Evolutionary conservation across 2,329 filamentous ascomycete species (phyloP).

Genomic region (Didymella glomerata): DNA sequence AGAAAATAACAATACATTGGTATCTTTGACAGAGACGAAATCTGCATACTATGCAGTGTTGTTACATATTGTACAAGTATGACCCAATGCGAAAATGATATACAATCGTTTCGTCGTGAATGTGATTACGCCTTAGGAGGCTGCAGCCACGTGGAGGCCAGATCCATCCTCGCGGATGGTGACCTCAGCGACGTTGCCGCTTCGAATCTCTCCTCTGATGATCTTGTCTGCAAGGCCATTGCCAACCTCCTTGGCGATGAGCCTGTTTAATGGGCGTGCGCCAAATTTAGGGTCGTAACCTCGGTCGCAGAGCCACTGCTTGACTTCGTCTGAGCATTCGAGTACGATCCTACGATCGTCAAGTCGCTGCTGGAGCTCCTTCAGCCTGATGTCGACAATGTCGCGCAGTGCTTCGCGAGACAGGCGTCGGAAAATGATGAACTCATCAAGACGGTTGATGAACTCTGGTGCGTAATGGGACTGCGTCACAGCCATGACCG

Average conservation of each 20-base stretch:
- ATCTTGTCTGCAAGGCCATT: slow-evolving; percentile 91
- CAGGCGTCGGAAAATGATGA: slow-evolving; percentile 93
- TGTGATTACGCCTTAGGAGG: slow-evolving; percentile 19
- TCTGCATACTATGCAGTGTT: slow-evolving; percentile 20
- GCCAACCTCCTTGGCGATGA: slow-evolving; percentile 89
- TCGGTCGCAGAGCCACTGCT: slow-evolving; percentile 85
- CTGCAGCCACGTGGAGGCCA: slow-evolving; percentile 38
- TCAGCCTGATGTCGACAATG: slow-evolving; percentile 91
- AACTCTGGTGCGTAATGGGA: slow-evolving; percentile 85
- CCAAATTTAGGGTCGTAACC: slow-evolving; percentile 94
- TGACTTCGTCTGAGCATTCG: slow-evolving; percentile 73
- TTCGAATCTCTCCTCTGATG: slow-evolving; percentile 82
- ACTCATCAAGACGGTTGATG: slow-evolving; percentile 94
- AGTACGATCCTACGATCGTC: slow-evolving; percentile 86
- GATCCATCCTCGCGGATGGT: slow-evolving; percentile 65
- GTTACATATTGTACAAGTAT: slow-evolving; percentile 24
- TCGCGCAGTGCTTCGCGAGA: slow-evolving; percentile 80
- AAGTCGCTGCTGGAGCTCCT: slow-evolving; percentile 82
- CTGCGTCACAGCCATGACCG: slow-evolving; percentile 89
- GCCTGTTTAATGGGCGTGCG: slow-evolving; percentile 85
- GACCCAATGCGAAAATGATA: slow-evolving; percentile 9
- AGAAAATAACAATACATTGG: slow-evolving; percentile 8
- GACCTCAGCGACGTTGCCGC: slow-evolving; percentile 77
- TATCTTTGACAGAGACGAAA: slow-evolving; percentile 17
- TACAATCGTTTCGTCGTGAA: slow-evolving; percentile 37